Evolutionary conservation across 805 yeast species (phyloP).

Genomic region (Saturnispora besseyi): DNA sequence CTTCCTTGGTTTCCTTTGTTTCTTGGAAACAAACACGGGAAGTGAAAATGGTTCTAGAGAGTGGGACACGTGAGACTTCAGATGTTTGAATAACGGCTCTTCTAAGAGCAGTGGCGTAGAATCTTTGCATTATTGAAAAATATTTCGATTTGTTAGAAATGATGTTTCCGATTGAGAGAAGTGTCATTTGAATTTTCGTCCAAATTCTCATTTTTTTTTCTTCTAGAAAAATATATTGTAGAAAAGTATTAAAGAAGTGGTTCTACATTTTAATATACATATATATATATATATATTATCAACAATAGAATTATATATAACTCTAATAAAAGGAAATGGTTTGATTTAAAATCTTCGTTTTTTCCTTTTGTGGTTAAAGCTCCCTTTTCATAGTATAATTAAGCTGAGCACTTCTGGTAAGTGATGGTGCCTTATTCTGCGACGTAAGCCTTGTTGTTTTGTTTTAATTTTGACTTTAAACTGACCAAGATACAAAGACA

Average conservation of each 20-base stretch:
- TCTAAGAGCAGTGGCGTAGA: slow-evolving; percentile 17
- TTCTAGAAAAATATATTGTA: not conserved
- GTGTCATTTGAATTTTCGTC: slow-evolving; percentile 1
- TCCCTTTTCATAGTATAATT: no score
- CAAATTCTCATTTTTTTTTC: not conserved
- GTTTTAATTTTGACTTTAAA: no score
- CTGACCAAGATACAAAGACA: no score
- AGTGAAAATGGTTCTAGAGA: slow-evolving; percentile 20
- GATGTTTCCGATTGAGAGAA: not conserved
- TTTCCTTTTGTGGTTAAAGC: no score
- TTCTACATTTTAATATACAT: no score
- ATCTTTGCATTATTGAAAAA: slow-evolving; percentile 20
- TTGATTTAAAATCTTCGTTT: no score
- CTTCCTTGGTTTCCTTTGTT: slow-evolving; percentile 15
- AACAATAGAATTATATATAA: no score
- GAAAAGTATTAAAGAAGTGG: not conserved
- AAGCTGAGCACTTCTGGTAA: no score
- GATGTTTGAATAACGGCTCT: slow-evolving; percentile 5
- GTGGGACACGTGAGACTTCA: slow-evolving; percentile 12
- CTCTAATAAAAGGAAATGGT: no score
- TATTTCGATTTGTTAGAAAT: not conserved
- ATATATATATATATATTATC: no score
- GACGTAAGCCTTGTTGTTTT: no score
- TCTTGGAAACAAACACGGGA: slow-evolving; percentile 24
- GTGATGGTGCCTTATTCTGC: no score